Evolutionary conservation across 352 stramenopile species (phyloP), one percentile per base, ranked within the genome.

Genomic region (Thraustotheca clavata): DNA sequence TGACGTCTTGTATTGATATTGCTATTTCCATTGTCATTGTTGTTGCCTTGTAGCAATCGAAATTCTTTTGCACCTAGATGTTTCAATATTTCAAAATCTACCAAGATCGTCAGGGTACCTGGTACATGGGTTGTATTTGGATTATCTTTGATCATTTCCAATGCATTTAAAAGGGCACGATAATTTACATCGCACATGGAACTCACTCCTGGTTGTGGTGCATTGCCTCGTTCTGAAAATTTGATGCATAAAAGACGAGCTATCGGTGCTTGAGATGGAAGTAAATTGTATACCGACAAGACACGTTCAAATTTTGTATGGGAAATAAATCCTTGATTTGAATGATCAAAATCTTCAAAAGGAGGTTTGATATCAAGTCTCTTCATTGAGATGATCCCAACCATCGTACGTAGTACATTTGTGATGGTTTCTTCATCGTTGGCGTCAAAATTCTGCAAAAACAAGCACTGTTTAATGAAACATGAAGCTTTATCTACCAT

Each of bases 141-240:
- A 1, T 77, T 67, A 0, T 47, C 38, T 7, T 67, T 67, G 5
- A 52, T 55, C 0, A 67, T 52, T 27, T 71, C 52, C 4, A 93
- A 70, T 2, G 82, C 79, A 34, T 87, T 69, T 1, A 93, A 69
- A 47, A 89, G 91, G 7, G 84, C 82, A 29, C 84, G 82, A 60
- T 93, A 93, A 67, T 91, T 91, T 41, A 91, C 83, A 31, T 90
- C 83, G 50, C 83, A 87, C 32, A 88, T 80, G 20, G 79, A 88
- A 36, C 76, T 89, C 39, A 90, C 61, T 11, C 78, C 85, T 16
- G 67, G 61, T 5, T 67, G 75, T 2, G 57, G 73, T 7, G 71
- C 74, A 5, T 74, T 79, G 1, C 71, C 71, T 16, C 60, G 75
- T 60, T 93, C 84, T 24, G 76, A 75, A 49, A 93, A 93, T 49